Conservation (phyloP, 345 rosid genomes). For the Dipteronia sinensis region DNA sequence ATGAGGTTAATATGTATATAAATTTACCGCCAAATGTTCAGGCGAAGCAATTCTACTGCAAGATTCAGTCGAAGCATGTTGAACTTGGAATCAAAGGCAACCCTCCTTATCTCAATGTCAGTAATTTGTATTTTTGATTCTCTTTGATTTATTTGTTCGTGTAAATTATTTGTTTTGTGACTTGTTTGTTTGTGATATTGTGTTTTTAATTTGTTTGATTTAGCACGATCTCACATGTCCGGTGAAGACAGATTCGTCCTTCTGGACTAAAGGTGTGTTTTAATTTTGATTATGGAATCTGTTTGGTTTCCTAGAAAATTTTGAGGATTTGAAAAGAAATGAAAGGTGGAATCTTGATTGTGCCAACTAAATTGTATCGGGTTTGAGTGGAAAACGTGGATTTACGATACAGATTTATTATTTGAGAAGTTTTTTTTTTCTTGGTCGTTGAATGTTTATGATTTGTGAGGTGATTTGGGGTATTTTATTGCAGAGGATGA, state of each 20-base stretch:
- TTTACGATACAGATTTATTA: background rate
- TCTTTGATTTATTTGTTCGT: background rate
- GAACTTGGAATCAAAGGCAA: conserved; percentile 96
- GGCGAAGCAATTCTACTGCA: conserved; percentile 78
- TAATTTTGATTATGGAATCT: background rate
- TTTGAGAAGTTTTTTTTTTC: background rate
- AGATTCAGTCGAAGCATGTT: conserved; percentile 77
- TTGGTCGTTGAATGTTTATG: background rate
- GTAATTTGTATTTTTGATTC: conserved; percentile 11
- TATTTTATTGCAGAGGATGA: conserved; percentile 64
- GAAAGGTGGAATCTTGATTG: background rate
- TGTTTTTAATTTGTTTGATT: background rate
- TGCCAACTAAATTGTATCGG: too few relatives aligned
- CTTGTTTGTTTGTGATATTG: background rate
- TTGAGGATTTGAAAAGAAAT: background rate
- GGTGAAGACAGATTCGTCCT: conserved; percentile 87
- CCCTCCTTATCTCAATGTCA: conserved; percentile 88
- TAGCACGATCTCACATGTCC: conserved; percentile 79
- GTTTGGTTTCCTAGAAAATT: background rate
- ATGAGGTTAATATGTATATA: conserved; percentile 82
- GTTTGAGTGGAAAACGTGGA: too few relatives aligned
- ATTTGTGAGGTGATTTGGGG: background rate
- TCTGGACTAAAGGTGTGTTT: conserved; percentile 79
- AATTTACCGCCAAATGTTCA: conserved; percentile 66
- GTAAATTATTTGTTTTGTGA: background rate